Percentiles rank a stretch among this genome's conserved stretches.
These are phyloP conservation scores for Wickerhamomyces ciferrii DNA, from an alignment of 805 yeast genomes.

Conservation along the genomic window DNA sequence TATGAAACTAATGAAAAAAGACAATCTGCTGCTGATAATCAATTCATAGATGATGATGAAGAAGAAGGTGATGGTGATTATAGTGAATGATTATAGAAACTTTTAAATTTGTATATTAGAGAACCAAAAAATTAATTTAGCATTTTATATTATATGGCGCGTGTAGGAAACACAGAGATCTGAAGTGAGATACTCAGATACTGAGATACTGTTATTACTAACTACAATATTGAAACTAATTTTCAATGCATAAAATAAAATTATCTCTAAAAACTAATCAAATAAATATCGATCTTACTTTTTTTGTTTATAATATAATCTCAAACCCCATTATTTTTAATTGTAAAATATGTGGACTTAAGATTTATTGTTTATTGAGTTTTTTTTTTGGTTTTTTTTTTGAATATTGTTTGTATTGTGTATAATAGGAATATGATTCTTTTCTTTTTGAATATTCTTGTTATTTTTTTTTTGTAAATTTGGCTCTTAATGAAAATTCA, in stretches of 20 bases:
- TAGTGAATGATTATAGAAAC: conserved; percentile 7
- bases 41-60: conserved; percentile 7
- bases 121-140: neutral
- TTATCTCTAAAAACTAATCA: neutral
- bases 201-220: no score
- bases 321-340: neutral
- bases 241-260: neutral
- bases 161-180: no score
- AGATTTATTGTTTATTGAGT: neutral
- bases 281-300: neutral
- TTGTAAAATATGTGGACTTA: no score
- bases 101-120: neutral
- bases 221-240: neutral
- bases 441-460: neutral
- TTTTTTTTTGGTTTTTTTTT: neutral
- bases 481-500: neutral
- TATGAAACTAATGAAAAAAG: neutral
- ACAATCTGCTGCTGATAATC: neutral
- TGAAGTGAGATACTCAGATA: no score
- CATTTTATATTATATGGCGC: no score
- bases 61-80: conserved; percentile 23
- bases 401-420: no score
- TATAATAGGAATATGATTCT: neutral
- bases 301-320: neutral
- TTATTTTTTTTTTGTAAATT: no score